Base-by-base conservation (phyloP, 2,329 filamentous ascomycete genomes). In the Diaporthe humulicola region DNA sequence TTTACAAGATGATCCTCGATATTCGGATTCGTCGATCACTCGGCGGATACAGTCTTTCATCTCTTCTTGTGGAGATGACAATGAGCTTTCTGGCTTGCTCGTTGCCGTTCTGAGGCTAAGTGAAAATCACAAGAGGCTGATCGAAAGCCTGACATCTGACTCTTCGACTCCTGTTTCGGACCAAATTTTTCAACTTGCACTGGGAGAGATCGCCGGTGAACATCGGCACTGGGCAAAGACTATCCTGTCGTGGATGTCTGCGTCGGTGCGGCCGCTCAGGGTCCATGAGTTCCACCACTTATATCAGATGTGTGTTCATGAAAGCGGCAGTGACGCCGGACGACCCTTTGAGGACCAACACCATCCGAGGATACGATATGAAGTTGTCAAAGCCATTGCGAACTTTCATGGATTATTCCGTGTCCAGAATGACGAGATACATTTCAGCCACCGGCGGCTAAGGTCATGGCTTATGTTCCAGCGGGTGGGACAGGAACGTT, bases 361-460 rank as follows among this genome's bases (percentile, higher is more conserved):
- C 4, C 22, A 70, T 30, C 48, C 50, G 9, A 12, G 2, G 17
- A 4, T 57, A 3, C 30, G 50, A 3, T 30, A 17, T 17, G 33
- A 56, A 28, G 66, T 36, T 5, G n/a, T 4, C 33, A 30, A 42
- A 10, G 3, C 38, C 19, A 9, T 70, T 8, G 15, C 4, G 7
- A n/a, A 4, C 1, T 42, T 70, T 14, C 19, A 38, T 70, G 66
- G 66, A 4, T 33, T 70, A 10, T 50, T 70, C 8, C 33, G 33
- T 25, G 33, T 70, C 10, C 9, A 28, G 33, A 33, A 70, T 28
- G 66, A 56, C 22, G 66, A 70, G 30, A 42, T 70, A 42, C 50
- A 57, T 28, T 42, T 70, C 66, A 30, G 50, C 4, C 66, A 70
- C 12, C 19, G 14, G 5, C 8, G 14, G 2, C 15, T 70, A 12